These are phyloP conservation scores for Stachybotrys elegans DNA, from an alignment of 2,329 filamentous ascomycete genomes.

Conservation along the genomic window DNA sequence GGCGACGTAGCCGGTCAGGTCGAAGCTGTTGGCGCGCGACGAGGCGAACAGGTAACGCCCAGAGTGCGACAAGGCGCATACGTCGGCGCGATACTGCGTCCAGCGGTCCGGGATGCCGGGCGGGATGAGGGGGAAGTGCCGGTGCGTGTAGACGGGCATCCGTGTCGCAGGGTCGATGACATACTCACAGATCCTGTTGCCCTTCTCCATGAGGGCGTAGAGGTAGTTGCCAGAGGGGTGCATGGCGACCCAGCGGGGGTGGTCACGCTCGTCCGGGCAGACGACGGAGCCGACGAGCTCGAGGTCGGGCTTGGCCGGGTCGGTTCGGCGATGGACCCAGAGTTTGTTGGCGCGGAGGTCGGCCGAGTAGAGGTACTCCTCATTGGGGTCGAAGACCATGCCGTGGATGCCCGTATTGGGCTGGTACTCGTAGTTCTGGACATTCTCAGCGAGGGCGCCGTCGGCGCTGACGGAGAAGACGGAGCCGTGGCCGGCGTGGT, in stretches of 20 bases:
- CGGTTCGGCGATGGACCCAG: conserved; percentile 75
- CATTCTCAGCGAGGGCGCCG: conserved; percentile 57
- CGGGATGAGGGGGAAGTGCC: conserved; percentile 73
- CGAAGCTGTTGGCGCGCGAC: conserved; percentile 70
- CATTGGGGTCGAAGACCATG: conserved; percentile 72
- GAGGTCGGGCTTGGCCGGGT: conserved; percentile 32
- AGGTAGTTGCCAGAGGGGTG: conserved; percentile 73
- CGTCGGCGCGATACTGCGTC: conserved; percentile 77
- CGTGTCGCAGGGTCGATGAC: conserved; percentile 69
- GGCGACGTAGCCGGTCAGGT: conserved; percentile 75
- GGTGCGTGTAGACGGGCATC: conserved; percentile 73
- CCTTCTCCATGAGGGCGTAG: conserved; percentile 86
- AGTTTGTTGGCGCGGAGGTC: conserved; percentile 75
- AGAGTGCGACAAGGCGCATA: conserved; percentile 67
- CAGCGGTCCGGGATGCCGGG: conserved; percentile 54
- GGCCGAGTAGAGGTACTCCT: conserved; percentile 73
- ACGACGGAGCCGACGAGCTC: conserved; percentile 67
- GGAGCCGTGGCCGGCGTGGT: conserved; percentile 76
- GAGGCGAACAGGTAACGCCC: conserved; percentile 79
- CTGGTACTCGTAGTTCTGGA: conserved; percentile 71
- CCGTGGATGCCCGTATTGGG: conserved; percentile 70
- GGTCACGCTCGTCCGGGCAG: conserved; percentile 66
- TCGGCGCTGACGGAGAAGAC: conserved; percentile 59
- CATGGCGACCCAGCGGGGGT: conserved; percentile 84
- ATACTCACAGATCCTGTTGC: conserved; percentile 78